A percentile compares a stretch with the other conserved stretches of the same genome.
phyloP scores from a whole-genome alignment of 2,329 filamentous ascomycete species.

The Lojkania enalia region DNA sequence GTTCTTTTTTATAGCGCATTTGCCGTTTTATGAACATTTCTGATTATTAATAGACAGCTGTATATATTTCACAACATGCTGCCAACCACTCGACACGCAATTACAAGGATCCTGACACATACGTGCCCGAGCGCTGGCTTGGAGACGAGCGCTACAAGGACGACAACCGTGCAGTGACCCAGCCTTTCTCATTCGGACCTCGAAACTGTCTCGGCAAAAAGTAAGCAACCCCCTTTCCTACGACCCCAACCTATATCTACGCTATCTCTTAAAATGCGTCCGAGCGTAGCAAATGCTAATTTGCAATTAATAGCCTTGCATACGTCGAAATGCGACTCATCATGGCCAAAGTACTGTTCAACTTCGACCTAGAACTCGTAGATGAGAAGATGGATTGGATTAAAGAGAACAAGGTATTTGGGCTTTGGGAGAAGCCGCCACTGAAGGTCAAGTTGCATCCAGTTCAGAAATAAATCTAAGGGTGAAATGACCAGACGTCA shows the following conservation, averaged over 20 bases:
- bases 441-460: constrained; percentile 32
- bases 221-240: constrained; percentile 24
- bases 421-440: constrained; percentile 38
- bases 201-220: constrained; percentile 37
- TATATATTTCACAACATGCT: constrained; percentile 35
- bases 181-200: constrained; percentile 34
- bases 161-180: constrained; percentile 37
- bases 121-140: constrained; percentile 45
- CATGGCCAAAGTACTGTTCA: constrained; percentile 27
- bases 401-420: constrained; percentile 30
- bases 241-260: background rate
- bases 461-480: constrained; percentile 16
- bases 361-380: constrained; percentile 29
- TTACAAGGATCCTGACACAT: constrained; percentile 28
- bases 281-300: background rate
- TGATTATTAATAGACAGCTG: constrained; percentile 13
- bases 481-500: no score
- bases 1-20: background rate
- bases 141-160: constrained; percentile 32
- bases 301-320: constrained; percentile 41
- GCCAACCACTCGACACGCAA: constrained; percentile 35
- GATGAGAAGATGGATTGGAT: constrained; percentile 32
- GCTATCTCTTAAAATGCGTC: background rate
- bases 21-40: background rate
- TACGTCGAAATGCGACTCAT: constrained; percentile 35